Base-by-base conservation (phyloP, 202 grass and related monocot genomes). In the Hordeum pubiflorum region DNA sequence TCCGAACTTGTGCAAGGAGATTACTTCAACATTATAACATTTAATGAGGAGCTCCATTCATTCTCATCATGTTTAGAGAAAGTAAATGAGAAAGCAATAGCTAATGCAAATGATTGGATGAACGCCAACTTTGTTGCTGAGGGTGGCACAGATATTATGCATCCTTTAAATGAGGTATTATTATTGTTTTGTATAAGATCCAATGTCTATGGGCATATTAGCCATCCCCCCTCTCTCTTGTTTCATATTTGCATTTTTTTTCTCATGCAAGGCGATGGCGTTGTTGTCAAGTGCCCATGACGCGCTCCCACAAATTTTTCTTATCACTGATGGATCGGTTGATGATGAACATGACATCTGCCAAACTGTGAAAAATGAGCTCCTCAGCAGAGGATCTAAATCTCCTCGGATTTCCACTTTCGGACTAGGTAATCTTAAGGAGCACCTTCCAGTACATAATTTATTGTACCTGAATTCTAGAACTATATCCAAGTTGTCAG, bases 11-110 rank as follows among this genome's bases (percentile, higher is more conserved):
- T 15, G 58, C 66, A 89, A 74, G 84, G 69, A 34, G 96, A 99
- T 77, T 85, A 76, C n/a, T 99, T 99, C 76, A 88, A 96, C 83
- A 93, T 99, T 77, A 84, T 99, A 82, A 87, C 96, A 82, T 99
- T 91, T 79, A 93, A 87, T 67, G 89, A 93, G 65, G 92, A 90
- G 65, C 72, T 93, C 54, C 82, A 81, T 83, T 90, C 90, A 36
- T 99, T 99, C 72, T 93, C 96, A 9, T 87, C 96, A 37, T 96
- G 84, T 85, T 89, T 99, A 77, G 96, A 89, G 73, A 83, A 84
- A 80, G 90, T 84, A 62, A 96, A 81, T 44, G 90, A 90, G 18
- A 87, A 93, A 80, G 18, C 83, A 66, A 65, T 93, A 84, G 82
- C 87, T 84, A 87, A 46, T 62, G 86, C 86, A 0, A 72, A 78